Conservation (phyloP, 2,329 filamentous ascomycete species). For the Arthrobotrys musiformis region DNA sequence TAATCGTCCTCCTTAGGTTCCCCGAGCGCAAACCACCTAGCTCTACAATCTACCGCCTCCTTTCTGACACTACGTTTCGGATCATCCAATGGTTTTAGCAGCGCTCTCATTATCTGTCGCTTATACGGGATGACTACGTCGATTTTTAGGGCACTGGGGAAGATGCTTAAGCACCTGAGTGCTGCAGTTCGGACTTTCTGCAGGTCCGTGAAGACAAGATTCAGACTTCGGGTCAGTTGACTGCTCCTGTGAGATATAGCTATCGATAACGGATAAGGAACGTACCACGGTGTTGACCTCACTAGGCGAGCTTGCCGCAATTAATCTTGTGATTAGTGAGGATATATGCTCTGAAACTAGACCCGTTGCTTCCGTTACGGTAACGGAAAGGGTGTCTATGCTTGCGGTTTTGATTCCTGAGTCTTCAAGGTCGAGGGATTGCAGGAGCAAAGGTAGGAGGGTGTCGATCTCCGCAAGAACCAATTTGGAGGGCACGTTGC, state of each 20-base stretch:
- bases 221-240: constrained; percentile 9
- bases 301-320: constrained; percentile 55
- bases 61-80: constrained; percentile 71
- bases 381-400: constrained; percentile 69
- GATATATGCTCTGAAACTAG: constrained; percentile 62
- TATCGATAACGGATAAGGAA: constrained; percentile 6
- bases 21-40: constrained; percentile 58
- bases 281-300: constrained; percentile 47
- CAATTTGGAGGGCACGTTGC: constrained; percentile 70
- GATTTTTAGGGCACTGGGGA: constrained; percentile 65
- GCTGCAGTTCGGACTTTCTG: constrained; percentile 65
- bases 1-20: constrained; percentile 57
- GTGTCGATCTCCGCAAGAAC: constrained; percentile 70
- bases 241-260: neutral
- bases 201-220: neutral
- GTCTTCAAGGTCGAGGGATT: constrained; percentile 69
- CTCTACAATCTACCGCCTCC: constrained; percentile 62
- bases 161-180: constrained; percentile 65
- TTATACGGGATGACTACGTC: constrained; percentile 70
- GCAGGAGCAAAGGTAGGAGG: constrained; percentile 71
- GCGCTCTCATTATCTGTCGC: constrained; percentile 68
- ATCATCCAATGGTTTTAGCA: constrained; percentile 71
- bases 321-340: constrained; percentile 57
- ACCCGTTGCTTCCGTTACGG: constrained; percentile 70
- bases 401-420: constrained; percentile 70